phyloP scores from a whole-genome alignment of 768 basidiomycete genomes.

The Boletus rubroflammeus region DNA sequence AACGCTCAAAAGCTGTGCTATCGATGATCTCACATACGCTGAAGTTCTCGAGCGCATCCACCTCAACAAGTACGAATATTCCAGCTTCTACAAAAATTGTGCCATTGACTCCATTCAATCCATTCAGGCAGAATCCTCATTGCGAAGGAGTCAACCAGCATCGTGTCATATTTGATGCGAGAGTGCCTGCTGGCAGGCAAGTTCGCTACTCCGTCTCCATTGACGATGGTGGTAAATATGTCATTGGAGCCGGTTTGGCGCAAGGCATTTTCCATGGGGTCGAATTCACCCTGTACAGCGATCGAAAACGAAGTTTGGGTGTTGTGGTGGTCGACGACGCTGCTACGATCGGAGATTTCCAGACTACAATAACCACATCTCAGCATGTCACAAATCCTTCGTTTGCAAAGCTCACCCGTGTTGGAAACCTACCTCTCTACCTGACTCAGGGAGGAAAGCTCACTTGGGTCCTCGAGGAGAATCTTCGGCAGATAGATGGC shows the following conservation, averaged over 20 bases:
- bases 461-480: not conserved
- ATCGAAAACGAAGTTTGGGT: not conserved
- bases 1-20: slow-evolving; percentile 1
- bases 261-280: slow-evolving; percentile 24
- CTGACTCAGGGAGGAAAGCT: not conserved
- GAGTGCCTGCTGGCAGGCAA: slow-evolving; percentile 7
- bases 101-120: not conserved
- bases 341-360: slow-evolving; percentile 13
- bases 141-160: slow-evolving; percentile 25
- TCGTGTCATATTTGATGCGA: slow-evolving; percentile 26
- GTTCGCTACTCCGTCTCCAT: slow-evolving; percentile 1
- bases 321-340: slow-evolving; percentile 3
- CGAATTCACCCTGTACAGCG: slow-evolving; percentile 19
- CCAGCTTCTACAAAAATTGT: too few relatives aligned
- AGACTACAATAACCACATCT: not conserved
- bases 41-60: slow-evolving; percentile 20
- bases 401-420: not conserved
- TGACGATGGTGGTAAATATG: not conserved
- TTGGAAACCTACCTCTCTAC: slow-evolving; percentile 7
- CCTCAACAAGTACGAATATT: slow-evolving; percentile 6
- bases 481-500: not conserved
- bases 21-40: slow-evolving; percentile 23
- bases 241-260: slow-evolving; percentile 24
- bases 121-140: slow-evolving; percentile 26
- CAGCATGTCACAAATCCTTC: not conserved